A percentile compares a stretch with the other conserved stretches of the same genome.
These are phyloP conservation scores for Populus tremula DNA, from an alignment of 345 rosid genomes.

Conservation along the genomic window DNA sequence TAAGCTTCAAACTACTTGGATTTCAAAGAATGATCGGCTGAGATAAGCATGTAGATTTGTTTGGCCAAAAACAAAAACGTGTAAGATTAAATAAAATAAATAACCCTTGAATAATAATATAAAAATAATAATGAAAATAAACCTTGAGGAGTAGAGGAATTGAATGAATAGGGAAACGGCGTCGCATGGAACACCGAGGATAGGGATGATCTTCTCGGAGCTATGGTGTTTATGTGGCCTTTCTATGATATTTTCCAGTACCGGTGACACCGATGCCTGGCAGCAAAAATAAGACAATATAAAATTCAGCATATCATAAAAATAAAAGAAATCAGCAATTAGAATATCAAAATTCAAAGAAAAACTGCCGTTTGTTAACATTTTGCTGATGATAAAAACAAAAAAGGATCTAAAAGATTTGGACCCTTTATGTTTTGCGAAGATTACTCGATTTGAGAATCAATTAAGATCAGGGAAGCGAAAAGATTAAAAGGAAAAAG, in stretches of 20 bases:
- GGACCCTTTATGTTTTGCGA: neutral
- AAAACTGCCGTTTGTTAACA: neutral
- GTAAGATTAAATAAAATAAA: neutral
- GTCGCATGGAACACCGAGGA: constrained; percentile 76
- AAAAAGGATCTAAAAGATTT: neutral
- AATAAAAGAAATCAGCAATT: neutral
- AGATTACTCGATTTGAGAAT: neutral
- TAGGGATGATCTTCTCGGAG: constrained; percentile 52
- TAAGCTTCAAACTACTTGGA: constrained; percentile 4
- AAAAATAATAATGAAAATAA: neutral
- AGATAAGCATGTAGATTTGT: neutral
- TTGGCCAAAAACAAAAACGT: too few species aligned
- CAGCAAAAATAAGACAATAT: neutral
- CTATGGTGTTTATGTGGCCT: constrained; percentile 48
- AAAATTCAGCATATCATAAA: neutral
- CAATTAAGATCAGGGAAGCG: neutral
- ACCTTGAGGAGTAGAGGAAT: constrained; percentile 73
- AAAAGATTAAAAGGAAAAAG: neutral
- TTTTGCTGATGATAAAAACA: neutral
- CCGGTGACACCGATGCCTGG: constrained; percentile 70
- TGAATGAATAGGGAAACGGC: constrained; percentile 69
- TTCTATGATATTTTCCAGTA: constrained; percentile 55
- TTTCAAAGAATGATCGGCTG: constrained; percentile 8
- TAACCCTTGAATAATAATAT: neutral
- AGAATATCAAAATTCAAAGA: neutral